Base-by-base conservation (phyloP, 331 rosid species). In the Rhamnella rubrinervis region DNA sequence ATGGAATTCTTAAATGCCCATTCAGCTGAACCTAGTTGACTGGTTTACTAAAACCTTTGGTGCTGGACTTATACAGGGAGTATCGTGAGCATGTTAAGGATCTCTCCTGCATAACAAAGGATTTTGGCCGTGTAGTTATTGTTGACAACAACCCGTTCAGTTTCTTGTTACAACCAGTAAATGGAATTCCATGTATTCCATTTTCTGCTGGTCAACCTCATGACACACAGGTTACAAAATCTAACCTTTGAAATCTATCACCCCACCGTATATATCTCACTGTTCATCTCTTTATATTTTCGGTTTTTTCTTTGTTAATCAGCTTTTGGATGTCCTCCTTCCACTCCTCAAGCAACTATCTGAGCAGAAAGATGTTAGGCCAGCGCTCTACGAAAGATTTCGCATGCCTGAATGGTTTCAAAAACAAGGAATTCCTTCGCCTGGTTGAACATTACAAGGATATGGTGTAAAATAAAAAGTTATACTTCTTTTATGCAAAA, bases 391-490 rank as follows among this genome's bases (percentile, higher is more conserved):
- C 44, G 80, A 83, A 21, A 76, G 75, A 68, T 83, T 83, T 73
- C 85, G 71, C 71, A 83, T 83, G 87, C 87, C 82, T 0, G 87
- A 83, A 73, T 83, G 87, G 87, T 83, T 83, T 76, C 85, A 80
- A 63, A 83, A 80, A 63, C 87, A 83, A 53, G 85, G 85, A 55
- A 73, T 80, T 50, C 85, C 80, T 41, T 35, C 82, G 49, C 39
- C 71, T 38, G 55, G 76, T 44, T 70, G 64, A 69, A 76, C 67
- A 39, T 56, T 49, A 59, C 55, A 39, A 19, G 57, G 39, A 9
- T 55, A 66, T 35, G 18, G 9, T 31, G 37, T 18, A 58, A 50
- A 52, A 56, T 10, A n/a, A 44, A 44, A 50, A 58, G 21, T 66
- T 10, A 38, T 21, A 64, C 44, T 74, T 66, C 71, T 50, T 55